Evolutionary conservation across 371 early-diverging fungal genomes (phyloP).

Genomic region (Enteropsectra breve): DNA sequence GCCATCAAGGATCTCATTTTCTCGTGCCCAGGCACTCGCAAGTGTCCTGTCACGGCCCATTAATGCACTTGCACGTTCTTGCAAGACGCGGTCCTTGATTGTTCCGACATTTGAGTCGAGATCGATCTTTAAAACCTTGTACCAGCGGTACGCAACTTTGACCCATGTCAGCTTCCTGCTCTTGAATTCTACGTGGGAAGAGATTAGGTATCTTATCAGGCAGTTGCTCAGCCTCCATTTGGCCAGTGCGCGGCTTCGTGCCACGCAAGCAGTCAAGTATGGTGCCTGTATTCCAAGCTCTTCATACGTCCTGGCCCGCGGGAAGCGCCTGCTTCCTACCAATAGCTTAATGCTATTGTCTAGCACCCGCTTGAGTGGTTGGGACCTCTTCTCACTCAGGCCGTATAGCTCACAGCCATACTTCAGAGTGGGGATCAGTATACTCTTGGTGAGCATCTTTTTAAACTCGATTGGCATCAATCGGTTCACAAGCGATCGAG

Average conservation of each 20-base stretch:
- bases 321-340: neutral
- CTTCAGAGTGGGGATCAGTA: neutral
- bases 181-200: neutral
- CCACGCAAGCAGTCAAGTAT: neutral
- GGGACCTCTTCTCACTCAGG: neutral
- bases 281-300: neutral
- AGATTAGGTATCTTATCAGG: neutral
- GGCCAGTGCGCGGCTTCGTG: neutral
- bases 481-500: neutral
- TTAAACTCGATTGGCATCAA: neutral
- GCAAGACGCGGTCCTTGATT: too few relatives aligned
- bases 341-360: neutral
- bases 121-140: too few relatives aligned
- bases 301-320: neutral
- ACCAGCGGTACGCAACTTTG: neutral
- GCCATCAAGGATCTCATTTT: too few relatives aligned
- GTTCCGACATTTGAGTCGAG: too few relatives aligned
- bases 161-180: slow-evolving; percentile 2
- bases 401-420: neutral
- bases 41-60: too few relatives aligned
- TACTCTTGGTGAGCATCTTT: neutral
- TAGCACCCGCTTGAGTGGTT: neutral
- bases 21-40: too few relatives aligned
- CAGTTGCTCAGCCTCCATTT: neutral
- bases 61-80: too few relatives aligned